Conservation (phyloP, 371 early-diverging fungal species). For the Mucor saturninus region DNA sequence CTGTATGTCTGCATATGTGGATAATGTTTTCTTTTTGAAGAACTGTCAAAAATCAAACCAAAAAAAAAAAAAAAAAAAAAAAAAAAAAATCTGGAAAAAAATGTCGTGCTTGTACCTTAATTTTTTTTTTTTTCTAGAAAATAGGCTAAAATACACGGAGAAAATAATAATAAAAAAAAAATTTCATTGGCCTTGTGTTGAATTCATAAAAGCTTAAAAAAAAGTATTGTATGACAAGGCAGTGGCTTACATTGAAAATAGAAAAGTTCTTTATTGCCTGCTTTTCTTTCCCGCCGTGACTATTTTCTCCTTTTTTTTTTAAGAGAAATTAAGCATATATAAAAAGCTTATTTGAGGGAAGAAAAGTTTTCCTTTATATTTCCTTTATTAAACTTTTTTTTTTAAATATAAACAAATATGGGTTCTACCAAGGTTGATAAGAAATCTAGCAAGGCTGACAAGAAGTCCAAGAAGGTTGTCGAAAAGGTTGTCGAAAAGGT, state of each 20-base stretch:
- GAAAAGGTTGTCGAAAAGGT: slow-evolving; percentile 18
- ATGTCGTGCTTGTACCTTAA: too few relatives aligned
- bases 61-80: too few relatives aligned
- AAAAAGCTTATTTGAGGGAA: background rate
- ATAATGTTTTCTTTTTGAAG: too few relatives aligned
- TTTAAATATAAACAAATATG: slow-evolving; percentile 12
- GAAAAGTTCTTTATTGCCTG: background rate
- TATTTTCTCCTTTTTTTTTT: background rate
- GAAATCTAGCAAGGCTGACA: slow-evolving; percentile 18
- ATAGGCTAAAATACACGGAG: too few relatives aligned
- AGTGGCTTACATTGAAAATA: slow-evolving; percentile 1
- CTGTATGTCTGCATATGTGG: too few relatives aligned
- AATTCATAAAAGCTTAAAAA: background rate
- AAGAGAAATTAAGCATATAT: background rate
- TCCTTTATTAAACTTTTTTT: background rate
- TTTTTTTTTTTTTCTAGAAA: too few relatives aligned
- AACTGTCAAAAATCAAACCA: too few relatives aligned
- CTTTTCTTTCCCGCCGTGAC: background rate
- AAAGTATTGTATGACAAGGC: background rate
- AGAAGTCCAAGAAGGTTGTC: slow-evolving; percentile 17
- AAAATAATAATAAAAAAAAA: background rate
- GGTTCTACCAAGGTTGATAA: slow-evolving; percentile 18
- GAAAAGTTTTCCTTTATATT: background rate
- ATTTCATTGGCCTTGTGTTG: background rate
- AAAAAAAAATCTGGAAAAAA: too few relatives aligned